Evolutionary conservation across 2,329 filamentous ascomycete species (phyloP).

Genomic region (Cryphonectria japonica): DNA sequence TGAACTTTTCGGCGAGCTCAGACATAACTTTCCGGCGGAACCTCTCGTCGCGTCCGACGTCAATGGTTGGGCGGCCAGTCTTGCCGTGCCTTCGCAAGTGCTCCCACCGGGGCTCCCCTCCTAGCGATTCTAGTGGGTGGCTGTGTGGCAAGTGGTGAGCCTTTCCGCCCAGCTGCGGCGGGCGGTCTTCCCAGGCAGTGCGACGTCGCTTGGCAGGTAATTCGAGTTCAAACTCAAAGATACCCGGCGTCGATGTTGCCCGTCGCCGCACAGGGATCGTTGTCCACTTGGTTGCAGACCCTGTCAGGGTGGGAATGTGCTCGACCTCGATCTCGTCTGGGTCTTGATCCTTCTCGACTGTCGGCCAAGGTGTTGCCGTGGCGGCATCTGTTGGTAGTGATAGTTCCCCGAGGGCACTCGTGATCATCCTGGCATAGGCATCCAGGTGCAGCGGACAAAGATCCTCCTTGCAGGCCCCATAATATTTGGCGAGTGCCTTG

Average conservation of each 20-base stretch:
- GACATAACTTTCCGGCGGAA: slow-evolving; percentile 25
- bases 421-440: slow-evolving; percentile 25
- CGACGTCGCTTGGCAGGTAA: slow-evolving; percentile 24
- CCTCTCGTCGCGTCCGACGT: slow-evolving; percentile 18
- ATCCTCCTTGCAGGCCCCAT: slow-evolving; percentile 23
- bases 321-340: slow-evolving; percentile 16
- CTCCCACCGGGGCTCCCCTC: background rate
- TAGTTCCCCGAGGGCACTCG: slow-evolving; percentile 17
- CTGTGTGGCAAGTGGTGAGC: background rate
- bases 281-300: slow-evolving; percentile 26
- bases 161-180: background rate
- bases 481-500: slow-evolving; percentile 18
- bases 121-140: background rate
- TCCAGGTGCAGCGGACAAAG: slow-evolving; percentile 23
- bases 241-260: slow-evolving; percentile 25
- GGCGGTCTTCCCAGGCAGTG: background rate
- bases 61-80: slow-evolving; percentile 8
- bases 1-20: slow-evolving; percentile 25
- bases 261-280: slow-evolving; percentile 25
- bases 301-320: slow-evolving; percentile 10
- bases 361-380: background rate
- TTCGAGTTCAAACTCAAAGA: slow-evolving; percentile 26
- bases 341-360: slow-evolving; percentile 3
- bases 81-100: background rate
- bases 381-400: background rate